phyloP scores from a whole-genome alignment of 179 eudicot genomes.

The Actinidia arguta region DNA sequence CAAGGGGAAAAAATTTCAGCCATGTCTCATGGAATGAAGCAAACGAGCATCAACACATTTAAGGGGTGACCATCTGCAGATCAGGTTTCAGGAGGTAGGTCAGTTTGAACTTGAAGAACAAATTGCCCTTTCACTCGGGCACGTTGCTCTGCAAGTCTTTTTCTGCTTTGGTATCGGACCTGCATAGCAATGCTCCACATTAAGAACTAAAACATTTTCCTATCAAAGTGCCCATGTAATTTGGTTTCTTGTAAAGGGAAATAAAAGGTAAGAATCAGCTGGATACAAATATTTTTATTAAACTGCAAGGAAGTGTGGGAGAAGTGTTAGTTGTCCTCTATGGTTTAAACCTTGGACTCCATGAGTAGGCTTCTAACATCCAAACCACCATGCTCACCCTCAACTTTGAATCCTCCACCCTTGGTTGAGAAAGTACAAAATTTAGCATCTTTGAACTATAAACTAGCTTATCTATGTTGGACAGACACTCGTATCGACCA shows the following conservation, averaged over 20 bases:
- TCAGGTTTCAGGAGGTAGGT: constrained; percentile 13
- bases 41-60: neutral
- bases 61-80: neutral
- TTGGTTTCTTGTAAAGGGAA: constrained; percentile 37
- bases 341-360: neutral
- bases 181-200: constrained; percentile 27
- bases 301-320: neutral
- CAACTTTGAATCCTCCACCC: neutral
- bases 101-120: constrained; percentile 73
- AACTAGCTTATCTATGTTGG: neutral
- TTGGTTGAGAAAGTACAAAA: neutral
- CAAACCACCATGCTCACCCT: neutral
- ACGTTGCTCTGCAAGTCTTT: constrained; percentile 87
- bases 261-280: neutral
- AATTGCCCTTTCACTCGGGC: constrained; percentile 94
- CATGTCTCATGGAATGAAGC: neutral
- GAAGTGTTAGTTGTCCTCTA: neutral
- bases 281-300: neutral
- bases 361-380: neutral
- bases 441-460: neutral
- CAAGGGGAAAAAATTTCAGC: neutral
- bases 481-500: neutral
- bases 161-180: constrained; percentile 90
- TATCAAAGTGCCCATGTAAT: constrained; percentile 41
- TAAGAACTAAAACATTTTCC: constrained; percentile 45